Evolutionary conservation across 208 protist species (phyloP), one percentile per base, ranked within the genome.

Genomic region (Angomonas ambiguus): DNA sequence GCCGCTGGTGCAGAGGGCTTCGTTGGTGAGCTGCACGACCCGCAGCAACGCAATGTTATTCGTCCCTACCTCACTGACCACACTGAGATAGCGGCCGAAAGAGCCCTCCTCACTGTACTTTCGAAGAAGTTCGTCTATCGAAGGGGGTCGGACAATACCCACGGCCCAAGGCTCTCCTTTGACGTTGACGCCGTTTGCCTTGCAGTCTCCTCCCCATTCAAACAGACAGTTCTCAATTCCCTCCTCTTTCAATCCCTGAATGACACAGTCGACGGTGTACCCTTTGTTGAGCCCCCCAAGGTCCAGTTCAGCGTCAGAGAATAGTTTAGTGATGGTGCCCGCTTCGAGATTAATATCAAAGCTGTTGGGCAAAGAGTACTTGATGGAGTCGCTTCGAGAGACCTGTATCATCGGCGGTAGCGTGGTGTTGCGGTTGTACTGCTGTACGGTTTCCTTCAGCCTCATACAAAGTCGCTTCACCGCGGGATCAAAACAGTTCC

Each of bases 121-220:
- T 30, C 51, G 57, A 22, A 61, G 45, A 55, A 88, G 67, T 34
- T 82, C 76, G 24, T 69, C 62, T 30, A 88, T 63, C 42, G 78
- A 57, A 8, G 82, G 82, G 13, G 82, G 82, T 49, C 76, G 75
- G 11, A 67, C 69, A 59, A 88, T 85, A 42, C 78, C 82, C 59
- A 88, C 79, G 28, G 67, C 69, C 82, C 82, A 88, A 13, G 42
- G 61, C 49, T 77, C 42, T 22, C 49, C 62, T 11, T 51, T 25
- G 13, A 68, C 49, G 73, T 88, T 85, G 41, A 65, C 69, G 61
- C 82, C 82, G 49, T 59, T 78, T 28, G 67, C 82, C 38, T 76
- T 74, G 35, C 72, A 70, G 51, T 88, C 82, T 31, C 82, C 82
- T 18, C 82, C 82, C 82, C 82, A 88, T 56, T 88, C 82, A 34